These are phyloP conservation scores for Paramecium primaurelia DNA, from an alignment of 73 alveolate species.

Conservation along the genomic window DNA sequence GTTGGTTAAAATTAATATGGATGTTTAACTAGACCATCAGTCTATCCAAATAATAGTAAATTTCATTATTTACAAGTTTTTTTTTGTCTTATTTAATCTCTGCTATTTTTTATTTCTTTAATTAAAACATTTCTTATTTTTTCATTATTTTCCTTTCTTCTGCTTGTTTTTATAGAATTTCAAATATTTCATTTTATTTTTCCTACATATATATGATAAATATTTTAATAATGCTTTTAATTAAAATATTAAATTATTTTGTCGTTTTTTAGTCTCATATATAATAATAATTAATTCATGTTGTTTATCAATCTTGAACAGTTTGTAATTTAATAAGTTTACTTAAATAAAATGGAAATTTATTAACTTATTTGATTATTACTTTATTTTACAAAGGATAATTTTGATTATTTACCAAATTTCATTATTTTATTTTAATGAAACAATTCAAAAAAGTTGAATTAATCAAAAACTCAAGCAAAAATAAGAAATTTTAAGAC, in stretches of 20 bases:
- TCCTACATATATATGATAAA: not conserved
- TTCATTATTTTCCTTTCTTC: not conserved
- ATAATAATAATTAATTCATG: not conserved
- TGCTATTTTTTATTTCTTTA: not conserved
- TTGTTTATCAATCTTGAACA: not conserved
- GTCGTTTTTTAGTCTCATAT: not conserved
- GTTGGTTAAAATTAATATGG: not conserved
- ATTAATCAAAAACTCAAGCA: not conserved
- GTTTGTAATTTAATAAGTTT: no score
- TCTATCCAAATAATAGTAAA: not conserved
- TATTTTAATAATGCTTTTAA: not conserved
- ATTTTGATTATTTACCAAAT: not conserved
- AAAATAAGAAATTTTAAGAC: not conserved
- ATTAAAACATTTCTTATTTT: not conserved
- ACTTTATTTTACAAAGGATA: not conserved
- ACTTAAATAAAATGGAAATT: no score
- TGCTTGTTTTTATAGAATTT: not conserved
- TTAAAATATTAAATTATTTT: not conserved
- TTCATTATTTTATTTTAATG: not conserved
- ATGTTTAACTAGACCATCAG: constrained; percentile 31
- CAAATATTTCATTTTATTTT: not conserved
- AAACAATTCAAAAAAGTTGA: not conserved
- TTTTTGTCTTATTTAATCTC: constrained; percentile 11
- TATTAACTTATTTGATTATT: not conserved
- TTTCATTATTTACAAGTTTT: not conserved